Evolutionary conservation across 2,329 filamentous ascomycete species (phyloP).

Genomic region (Alternaria atra): DNA sequence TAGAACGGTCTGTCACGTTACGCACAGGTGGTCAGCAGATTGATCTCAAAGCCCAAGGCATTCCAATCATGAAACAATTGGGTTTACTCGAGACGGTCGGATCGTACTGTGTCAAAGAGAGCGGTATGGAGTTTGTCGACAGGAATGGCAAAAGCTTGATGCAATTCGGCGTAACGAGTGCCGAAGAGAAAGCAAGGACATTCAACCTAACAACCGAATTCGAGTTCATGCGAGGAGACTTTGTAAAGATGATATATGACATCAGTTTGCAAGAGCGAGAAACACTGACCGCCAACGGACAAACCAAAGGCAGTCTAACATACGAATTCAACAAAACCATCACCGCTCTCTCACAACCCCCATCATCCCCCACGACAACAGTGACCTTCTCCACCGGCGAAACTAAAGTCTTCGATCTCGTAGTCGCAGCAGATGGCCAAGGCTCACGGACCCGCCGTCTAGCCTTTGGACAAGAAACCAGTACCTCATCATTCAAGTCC

Average conservation of each 20-base stretch:
- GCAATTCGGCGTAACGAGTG: conserved; percentile 42
- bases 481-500: conserved; percentile 22
- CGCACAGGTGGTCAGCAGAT: conserved; percentile 58
- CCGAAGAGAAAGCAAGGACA: conserved; percentile 49
- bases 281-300: conserved; percentile 23
- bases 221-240: conserved; percentile 44
- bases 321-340: conserved; percentile 28
- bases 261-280: conserved; percentile 20
- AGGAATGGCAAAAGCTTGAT: conserved; percentile 25
- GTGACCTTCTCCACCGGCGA: conserved; percentile 31
- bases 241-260: conserved; percentile 46
- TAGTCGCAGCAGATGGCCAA: conserved; percentile 41
- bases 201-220: conserved; percentile 35
- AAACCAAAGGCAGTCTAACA: conserved; percentile 10
- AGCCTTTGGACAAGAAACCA: conserved; percentile 28
- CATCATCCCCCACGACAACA: conserved; percentile 14
- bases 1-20: conserved; percentile 55
- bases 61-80: conserved; percentile 53
- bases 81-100: conserved; percentile 51
- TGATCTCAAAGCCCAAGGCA: conserved; percentile 56
- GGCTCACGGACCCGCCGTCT: conserved; percentile 31
- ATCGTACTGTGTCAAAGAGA: conserved; percentile 47
- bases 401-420: conserved; percentile 31
- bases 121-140: conserved; percentile 51
- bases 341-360: conserved; percentile 21